Evolutionary conservation across 2,329 filamentous ascomycete genomes (phyloP), one percentile per base, ranked within the genome.

Genomic region (Dothideomycetes sp.): DNA sequence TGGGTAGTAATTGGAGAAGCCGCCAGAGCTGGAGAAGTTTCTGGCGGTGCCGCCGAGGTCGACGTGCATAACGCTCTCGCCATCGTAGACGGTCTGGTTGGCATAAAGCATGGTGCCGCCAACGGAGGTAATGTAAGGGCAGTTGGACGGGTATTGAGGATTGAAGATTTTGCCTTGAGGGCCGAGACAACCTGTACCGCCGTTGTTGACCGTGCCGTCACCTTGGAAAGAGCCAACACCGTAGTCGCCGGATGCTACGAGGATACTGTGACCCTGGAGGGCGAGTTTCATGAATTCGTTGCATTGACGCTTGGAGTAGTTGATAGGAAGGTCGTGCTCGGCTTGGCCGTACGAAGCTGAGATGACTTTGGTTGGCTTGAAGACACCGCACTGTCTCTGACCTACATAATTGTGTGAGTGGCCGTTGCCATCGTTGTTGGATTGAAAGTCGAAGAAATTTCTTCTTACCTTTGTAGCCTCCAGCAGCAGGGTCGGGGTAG

Each of bases 301-400:
- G 45, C 62, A 64, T 44, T 65, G 62, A 3, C 61, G 55, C 46
- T 68, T 59, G 47, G 73, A 68, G 56, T 79, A 79, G 45, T 56
- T 59, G 4, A 63, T 54, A 0, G 74, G 72, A 15, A 76, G 60
- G 16, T 69, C 68, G 3, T 58, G 55, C 54, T 78, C 73, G 31
- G 67, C 63, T 32, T 68, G 70, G 38, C 71, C 72, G 52, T 79
- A 79, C 3, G 70, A 75, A 50, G 77, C 70, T 30, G 68, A 72
- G 46, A 79, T 66, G 4, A 76, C 72, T 44, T 74, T 72, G 11
- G 73, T 70, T 3, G 71, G 68, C 47, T 66, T 58, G 53, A 63
- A 70, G 12, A 57, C 56, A 4, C 64, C 65, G 36, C 65, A 65
- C 32, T 62, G 56, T 7, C 58, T 44, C 2, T 49, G 46, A n/a